These are phyloP conservation scores for Tremella yokohamensis DNA, from an alignment of 768 basidiomycete species.

Conservation along the genomic window DNA sequence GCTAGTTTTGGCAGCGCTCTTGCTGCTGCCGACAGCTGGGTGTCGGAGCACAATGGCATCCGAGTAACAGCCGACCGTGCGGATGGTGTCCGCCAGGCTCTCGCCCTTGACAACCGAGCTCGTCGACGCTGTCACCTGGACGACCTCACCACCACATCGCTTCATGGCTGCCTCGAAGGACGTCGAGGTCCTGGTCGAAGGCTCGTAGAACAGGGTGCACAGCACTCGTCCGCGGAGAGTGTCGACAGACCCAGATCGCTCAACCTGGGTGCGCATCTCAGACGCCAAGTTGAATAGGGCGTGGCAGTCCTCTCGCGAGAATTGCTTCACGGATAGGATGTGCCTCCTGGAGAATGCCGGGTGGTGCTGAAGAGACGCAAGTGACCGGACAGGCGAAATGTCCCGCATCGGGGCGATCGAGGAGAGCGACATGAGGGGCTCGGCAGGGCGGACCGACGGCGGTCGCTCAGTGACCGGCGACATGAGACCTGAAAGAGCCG, in stretches of 20 bases:
- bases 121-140: conserved; percentile 71
- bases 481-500: conserved; percentile 30
- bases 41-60: conserved; percentile 94
- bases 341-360: conserved; percentile 89
- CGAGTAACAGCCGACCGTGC: conserved; percentile 90
- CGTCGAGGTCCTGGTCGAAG: conserved; percentile 88
- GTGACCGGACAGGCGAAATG: conserved; percentile 47
- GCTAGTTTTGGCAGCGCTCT: conserved; percentile 91
- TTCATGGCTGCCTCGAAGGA: conserved; percentile 99
- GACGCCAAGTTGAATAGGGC: conserved; percentile 90
- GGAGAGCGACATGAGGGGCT: conserved; percentile 40
- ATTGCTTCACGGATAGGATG: conserved; percentile 91
- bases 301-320: conserved; percentile 81
- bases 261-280: conserved; percentile 95
- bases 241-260: conserved; percentile 81
- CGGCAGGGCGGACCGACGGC: conserved; percentile 13
- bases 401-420: conserved; percentile 47
- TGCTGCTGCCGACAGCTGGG: conserved; percentile 88
- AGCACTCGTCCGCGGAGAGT: conserved; percentile 86
- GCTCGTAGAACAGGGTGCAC: conserved; percentile 91
- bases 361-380: conserved; percentile 61
- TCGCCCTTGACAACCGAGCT: conserved; percentile 94
- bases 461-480: conserved; percentile 21
- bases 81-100: conserved; percentile 83
- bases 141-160: conserved; percentile 90